Base-by-base conservation (phyloP, 78 protist species). In the Chrysochromulina tobinii region DNA sequence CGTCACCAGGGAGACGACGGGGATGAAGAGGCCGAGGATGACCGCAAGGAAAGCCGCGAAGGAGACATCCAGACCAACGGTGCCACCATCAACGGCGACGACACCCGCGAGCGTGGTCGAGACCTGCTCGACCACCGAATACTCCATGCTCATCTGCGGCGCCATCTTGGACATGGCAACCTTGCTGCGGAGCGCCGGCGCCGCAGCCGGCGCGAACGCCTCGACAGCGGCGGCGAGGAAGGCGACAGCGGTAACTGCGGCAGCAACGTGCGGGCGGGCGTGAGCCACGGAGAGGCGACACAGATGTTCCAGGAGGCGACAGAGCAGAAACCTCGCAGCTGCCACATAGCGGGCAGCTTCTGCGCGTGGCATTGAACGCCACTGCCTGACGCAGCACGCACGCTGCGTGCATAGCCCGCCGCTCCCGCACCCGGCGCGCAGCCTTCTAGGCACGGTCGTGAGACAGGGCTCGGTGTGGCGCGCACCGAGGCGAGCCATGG, bases 1-100 rank as follows among this genome's bases (percentile, higher is more conserved):
- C n/a, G 90, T 87, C 23, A 87, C 61, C 17, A 87, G 90, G 90
- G 67, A 87, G 38, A 87, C 90, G n/a, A 87, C 90, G 23, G 90
- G 90, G 53, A 87, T 25, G 79, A 87, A 87, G 54, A 53, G 25
- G 57, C 90, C 90, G n/a, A 87, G 81, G 81, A 87, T 72, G 61
- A 59, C 69, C 48, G 90, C 90, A 21, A 87, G 90, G 90, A 66
- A 87, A 66, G 90, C 90, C 18, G 61, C 90, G 81, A 68, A 48
- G 1, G 90, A 87, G n/a, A 87, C 90, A 55, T 50, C 79, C 57
- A 87, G 72, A 51, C 90, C 83, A 50, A 75, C 50, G 58, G 83
- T 75, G 12, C 83, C 83, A 12, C 83, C 83, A 57, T 75, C 83
- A 6, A 75, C 83, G 58, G 83, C 83, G 25, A 75, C 83, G 58